phyloP scores from a whole-genome alignment of 2,329 filamentous ascomycete species.

The Phaeosphaeriaceae sp. region DNA sequence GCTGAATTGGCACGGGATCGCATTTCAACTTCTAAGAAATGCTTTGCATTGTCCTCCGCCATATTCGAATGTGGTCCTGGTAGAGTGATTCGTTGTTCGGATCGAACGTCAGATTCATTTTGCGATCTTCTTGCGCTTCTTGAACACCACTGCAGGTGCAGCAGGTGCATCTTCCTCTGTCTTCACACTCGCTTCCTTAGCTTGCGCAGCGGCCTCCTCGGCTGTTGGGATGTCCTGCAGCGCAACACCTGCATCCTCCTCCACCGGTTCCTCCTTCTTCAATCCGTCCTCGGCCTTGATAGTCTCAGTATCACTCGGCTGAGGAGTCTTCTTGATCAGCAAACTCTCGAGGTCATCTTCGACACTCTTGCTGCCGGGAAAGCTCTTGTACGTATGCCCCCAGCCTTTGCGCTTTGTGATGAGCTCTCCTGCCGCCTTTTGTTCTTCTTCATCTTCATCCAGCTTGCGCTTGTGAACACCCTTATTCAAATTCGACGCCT shows the following conservation, averaged over 20 bases:
- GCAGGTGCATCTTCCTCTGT: constrained; percentile 30
- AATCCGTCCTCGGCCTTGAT: constrained; percentile 53
- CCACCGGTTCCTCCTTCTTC: constrained; percentile 25
- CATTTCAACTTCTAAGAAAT: background rate
- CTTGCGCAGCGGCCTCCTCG: constrained; percentile 27
- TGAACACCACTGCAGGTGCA: constrained; percentile 69
- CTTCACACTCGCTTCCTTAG: constrained; percentile 20
- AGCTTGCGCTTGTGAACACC: constrained; percentile 69
- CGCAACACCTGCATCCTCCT: constrained; percentile 21
- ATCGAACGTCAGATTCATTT: constrained; percentile 27
- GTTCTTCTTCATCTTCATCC: constrained; percentile 67
- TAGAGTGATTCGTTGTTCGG: background rate
- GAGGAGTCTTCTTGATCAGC: constrained; percentile 42
- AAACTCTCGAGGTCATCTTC: constrained; percentile 74
- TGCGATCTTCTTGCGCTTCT: constrained; percentile 79
- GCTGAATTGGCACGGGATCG: too few relatives aligned
- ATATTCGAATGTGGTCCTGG: background rate
- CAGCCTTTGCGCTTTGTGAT: constrained; percentile 51
- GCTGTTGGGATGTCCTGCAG: constrained; percentile 38
- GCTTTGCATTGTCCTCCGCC: background rate
- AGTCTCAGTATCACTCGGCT: constrained; percentile 28
- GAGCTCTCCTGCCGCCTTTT: constrained; percentile 62
- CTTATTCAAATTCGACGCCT: constrained; percentile 52
- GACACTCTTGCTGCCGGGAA: constrained; percentile 51
- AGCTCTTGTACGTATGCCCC: constrained; percentile 55